Base-by-base conservation (phyloP, 2,329 filamentous ascomycete genomes). In the Ampelomyces quisqualis region DNA sequence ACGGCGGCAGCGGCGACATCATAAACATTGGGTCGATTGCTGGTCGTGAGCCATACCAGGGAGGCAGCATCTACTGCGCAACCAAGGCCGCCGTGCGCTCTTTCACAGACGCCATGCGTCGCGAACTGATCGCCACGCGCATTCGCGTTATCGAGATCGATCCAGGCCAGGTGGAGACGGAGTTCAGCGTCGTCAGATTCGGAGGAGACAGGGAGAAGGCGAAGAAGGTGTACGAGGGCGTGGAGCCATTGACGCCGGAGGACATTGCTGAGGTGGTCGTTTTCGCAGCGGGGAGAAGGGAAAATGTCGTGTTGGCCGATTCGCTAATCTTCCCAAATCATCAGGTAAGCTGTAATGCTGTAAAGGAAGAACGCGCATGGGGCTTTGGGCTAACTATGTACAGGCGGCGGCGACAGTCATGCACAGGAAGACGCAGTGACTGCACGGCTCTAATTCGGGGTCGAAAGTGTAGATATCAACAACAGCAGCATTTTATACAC, bases 21-120 rank as follows among this genome's bases (percentile, higher is more conserved):
- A 95, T 98, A 73, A 97, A 96, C 65, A 83, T 96, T 61, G 90
- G 90, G 47, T 90, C 85, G 54, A 90, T 95, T 62, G 90, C 90
- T n/a, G 90, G 89, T 20, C 80, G 90, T 30, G 90, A 95, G 57
- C 79, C 88, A 8, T 96, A 95, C 68, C 76, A 82, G 1, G 88
- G 89, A 34, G 90, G 90, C 19, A 83, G 84, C 65, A 94, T 95
- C 64, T 96, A 96, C 77, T 95, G 90, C 69, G 88, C 90, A 1
- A 90, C 87, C 45, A 96, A 96, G 72, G 88, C 90, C 14, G 90
- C 90, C 1, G 85, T 95, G 40, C 81, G 86, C 56, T 85, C 79
- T 53, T 95, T 95, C 71, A 90, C 88, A 1, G 89, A 95, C 41
- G 79, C 85, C 8, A 70, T 96, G 65, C 78, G 90, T 54, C 88